Percentiles rank a stretch among this genome's conserved stretches.
Evolutionary conservation across 495 filamentous ascomycete species (phyloP).

Genomic region (Penicillium cataractarum): DNA sequence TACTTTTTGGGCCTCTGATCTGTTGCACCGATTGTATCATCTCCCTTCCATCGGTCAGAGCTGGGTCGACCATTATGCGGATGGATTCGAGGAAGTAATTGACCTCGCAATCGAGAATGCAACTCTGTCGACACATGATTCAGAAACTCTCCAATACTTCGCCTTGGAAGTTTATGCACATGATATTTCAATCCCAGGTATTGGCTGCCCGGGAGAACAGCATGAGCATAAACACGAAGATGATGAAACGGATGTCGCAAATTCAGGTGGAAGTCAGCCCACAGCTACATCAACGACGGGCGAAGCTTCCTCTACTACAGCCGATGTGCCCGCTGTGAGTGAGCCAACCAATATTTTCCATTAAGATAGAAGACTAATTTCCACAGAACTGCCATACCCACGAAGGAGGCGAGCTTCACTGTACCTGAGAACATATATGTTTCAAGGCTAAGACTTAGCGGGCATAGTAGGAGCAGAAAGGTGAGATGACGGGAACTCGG

Average conservation of each 20-base stretch:
- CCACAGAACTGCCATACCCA: conserved; percentile 38
- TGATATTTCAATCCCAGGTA: conserved; percentile 55
- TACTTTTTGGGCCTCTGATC: conserved; percentile 59
- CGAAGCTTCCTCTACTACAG: conserved; percentile 12
- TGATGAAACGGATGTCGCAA: conserved; percentile 1
- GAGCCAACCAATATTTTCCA: background rate
- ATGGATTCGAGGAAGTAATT: conserved; percentile 52
- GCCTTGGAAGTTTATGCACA: conserved; percentile 60
- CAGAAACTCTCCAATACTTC: conserved; percentile 59
- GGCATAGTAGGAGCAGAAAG: too few relatives aligned
- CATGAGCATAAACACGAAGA: conserved; percentile 22
- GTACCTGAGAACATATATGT: conserved; percentile 16
- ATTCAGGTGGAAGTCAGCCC: background rate
- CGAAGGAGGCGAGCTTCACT: conserved; percentile 38
- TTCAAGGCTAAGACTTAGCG: background rate
- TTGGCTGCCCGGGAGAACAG: conserved; percentile 50
- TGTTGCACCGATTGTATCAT: conserved; percentile 61
- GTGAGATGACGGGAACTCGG: background rate
- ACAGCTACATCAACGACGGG: conserved; percentile 7
- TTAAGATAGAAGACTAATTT: conserved; percentile 12
- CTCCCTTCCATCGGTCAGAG: conserved; percentile 55
- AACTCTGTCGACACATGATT: conserved; percentile 49
- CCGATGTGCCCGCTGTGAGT: conserved; percentile 32
- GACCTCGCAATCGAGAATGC: conserved; percentile 44
- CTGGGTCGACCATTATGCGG: conserved; percentile 58